Evolutionary conservation across 129 eudicot genomes (phyloP).

Genomic region (Flaveria robusta): DNA sequence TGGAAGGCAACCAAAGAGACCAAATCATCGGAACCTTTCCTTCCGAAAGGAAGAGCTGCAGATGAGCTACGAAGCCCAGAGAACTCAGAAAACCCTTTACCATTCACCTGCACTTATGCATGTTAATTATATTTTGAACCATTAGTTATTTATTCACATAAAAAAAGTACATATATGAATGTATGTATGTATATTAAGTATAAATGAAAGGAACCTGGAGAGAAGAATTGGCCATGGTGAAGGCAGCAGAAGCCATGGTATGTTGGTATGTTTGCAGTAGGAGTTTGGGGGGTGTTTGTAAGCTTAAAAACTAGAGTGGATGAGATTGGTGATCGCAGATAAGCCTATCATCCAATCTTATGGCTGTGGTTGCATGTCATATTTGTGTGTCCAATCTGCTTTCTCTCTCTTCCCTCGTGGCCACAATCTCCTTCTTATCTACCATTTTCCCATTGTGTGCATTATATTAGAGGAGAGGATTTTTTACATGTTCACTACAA

Average conservation of each 20-base stretch:
- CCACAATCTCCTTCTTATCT: conserved; percentile 32
- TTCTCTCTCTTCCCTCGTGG: conserved; percentile 33
- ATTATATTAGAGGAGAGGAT: not conserved
- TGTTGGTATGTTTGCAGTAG: conserved; percentile 16
- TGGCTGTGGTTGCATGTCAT: conserved; percentile 61
- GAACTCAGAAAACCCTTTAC: conserved; percentile 70
- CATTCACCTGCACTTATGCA: conserved; percentile 47
- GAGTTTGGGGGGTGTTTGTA: conserved; percentile 37
- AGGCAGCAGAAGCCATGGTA: conserved; percentile 64
- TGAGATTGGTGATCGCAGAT: conserved; percentile 66
- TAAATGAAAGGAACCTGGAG: conserved; percentile 45
- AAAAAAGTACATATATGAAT: too few relatives aligned
- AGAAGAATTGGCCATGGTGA: conserved; percentile 71
- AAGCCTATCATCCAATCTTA: conserved; percentile 66
- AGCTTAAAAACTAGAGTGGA: conserved; percentile 49
- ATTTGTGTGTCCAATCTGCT: conserved; percentile 37
- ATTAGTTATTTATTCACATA: not conserved
- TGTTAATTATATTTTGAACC: not conserved
- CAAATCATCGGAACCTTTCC: conserved; percentile 62
- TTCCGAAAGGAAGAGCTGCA: conserved; percentile 60
- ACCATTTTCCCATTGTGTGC: conserved; percentile 3
- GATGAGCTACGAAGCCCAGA: conserved; percentile 71
- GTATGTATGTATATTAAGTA: not conserved
- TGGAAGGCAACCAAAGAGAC: conserved; percentile 72
- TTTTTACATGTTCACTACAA: too few relatives aligned